Evolutionary conservation across 73 alveolate species (phyloP), one percentile per base, ranked within the genome.

Genomic region (Effrenium voratum): DNA sequence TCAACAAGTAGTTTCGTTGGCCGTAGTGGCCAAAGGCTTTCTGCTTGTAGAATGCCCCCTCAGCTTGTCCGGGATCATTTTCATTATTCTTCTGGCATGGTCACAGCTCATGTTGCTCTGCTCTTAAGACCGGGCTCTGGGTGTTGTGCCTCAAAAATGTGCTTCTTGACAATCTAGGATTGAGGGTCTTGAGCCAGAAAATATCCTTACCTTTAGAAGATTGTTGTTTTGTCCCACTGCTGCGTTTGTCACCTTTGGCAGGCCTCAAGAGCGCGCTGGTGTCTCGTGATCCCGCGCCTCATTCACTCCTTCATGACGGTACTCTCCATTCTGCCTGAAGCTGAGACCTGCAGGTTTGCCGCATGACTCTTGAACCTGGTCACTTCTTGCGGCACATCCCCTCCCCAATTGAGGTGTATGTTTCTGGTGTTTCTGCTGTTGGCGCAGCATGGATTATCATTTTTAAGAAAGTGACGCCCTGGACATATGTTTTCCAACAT

Each of bases 251-350:
- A 41, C 38, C 15, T 0, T 2, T 19, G 43, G 5, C 52, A 82
- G 92, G 92, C 92, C 40, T 4, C 52, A n/a, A 32, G 3, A 8
- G 92, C 92, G 13, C 92, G 92, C 2, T n/a, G 49, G 36, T 82
- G 92, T 60, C 50, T 82, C 36, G 19, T 82, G 92, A 36, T 46
- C 3, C 92, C 92, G 40, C 92, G 92, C 73, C 49, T 82, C n/a
- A 49, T 82, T 73, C 34, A 82, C 75, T 82, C 75, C 92, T 34
- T 82, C 36, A 50, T 73, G 28, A 82, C 92, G 30, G 32, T 47
- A n/a, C 49, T 73, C n/a, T 49, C 92, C 60, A 49, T 82, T 72
- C 6, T 82, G 92, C n/a, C 28, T 10, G 72, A 80, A 34, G 13
- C 72, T 49, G 75, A 46, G 19, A 15, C 40, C 77, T 63, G 12